Evolutionary conservation across 768 basidiomycete genomes (phyloP).

Genomic region (Lactarius indigo): DNA sequence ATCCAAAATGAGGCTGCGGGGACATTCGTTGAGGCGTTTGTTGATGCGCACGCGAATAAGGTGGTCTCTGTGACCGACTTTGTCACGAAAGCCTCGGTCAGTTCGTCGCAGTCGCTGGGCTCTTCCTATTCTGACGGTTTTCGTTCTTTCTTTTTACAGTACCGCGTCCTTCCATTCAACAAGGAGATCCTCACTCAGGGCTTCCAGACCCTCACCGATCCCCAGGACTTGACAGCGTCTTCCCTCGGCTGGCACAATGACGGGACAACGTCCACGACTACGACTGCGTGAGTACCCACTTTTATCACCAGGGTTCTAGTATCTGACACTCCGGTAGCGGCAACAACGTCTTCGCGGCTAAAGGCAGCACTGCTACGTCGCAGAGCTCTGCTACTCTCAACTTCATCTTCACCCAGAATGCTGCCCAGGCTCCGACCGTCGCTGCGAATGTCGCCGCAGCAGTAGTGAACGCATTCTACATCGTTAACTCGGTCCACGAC

Average conservation of each 20-base stretch:
- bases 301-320: not conserved
- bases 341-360: conserved; percentile 38
- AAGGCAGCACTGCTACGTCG: conserved; percentile 26
- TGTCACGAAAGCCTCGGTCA: conserved; percentile 42
- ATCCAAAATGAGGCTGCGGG: conserved; percentile 41
- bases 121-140: not conserved
- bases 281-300: conserved; percentile 26
- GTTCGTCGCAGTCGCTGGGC: conserved; percentile 17
- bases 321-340: conserved; percentile 24
- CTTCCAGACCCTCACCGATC: conserved; percentile 46
- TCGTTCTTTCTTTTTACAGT: conserved; percentile 29
- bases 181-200: conserved; percentile 46
- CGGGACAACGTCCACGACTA: conserved; percentile 36
- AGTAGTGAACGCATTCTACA: conserved; percentile 54
- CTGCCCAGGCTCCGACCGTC: conserved; percentile 38
- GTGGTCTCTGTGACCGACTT: conserved; percentile 51
- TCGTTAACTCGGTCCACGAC: conserved; percentile 60
- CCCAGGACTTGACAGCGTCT: conserved; percentile 51
- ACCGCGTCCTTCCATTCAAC: conserved; percentile 43
- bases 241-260: conserved; percentile 54
- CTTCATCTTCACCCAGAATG: conserved; percentile 40
- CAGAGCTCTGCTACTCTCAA: conserved; percentile 39
- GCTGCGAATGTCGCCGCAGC: conserved; percentile 51
- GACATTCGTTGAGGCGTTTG: conserved; percentile 40
- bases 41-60: conserved; percentile 54